Evolutionary conservation across 2,329 filamentous ascomycete species (phyloP), one percentile per base, ranked within the genome.

Genomic region (Pseudogymnoascus sp.): DNA sequence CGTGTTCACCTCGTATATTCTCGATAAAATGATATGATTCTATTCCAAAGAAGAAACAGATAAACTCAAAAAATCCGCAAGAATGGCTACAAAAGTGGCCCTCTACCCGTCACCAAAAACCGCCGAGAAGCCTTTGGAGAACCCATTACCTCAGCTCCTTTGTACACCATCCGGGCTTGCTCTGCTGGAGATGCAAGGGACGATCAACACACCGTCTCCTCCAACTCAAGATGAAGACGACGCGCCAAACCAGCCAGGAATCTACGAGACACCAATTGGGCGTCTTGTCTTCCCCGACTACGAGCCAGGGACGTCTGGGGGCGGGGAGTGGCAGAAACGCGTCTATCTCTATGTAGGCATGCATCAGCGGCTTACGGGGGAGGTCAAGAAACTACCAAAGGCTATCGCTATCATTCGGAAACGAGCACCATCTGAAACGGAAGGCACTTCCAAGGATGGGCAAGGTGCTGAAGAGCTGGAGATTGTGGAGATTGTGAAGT

Each of bases 101-200:
- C 33, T 60, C 33, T 41, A 60, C 59, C 33, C 59, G 26, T 41
- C 59, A 16, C 38, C 59, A 28, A 60, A 28, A n/a, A 6, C 12
- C 19, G 14, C 5, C 16, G 24, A 41, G 14, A 40, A 60, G 33
- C 22, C 38, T 3, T 38, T 8, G 19, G 33, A 53, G 12, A 73
- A 74, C 69, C 87, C 90, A 3, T 84, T 98, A 4, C 95, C 95
- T 1, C 75, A 83, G n/a, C 81, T 96, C 66, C 84, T 98, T 14
- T 90, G 93, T 70, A 97, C 93, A 0, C 95, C 95, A 0, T 87
- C 89, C 0, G 95, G 95, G 60, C 84, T 97, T 41, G 93, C 93
- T 16, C 81, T 99, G 53, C 81, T 99, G 63, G 95, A 98, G 77
- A 84, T 99, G 12, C 95, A 99, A 79, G 95, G 93, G 65, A 91